Conservation (phyloP, 805 yeast species). For the Scheffersomyces lignosus region DNA sequence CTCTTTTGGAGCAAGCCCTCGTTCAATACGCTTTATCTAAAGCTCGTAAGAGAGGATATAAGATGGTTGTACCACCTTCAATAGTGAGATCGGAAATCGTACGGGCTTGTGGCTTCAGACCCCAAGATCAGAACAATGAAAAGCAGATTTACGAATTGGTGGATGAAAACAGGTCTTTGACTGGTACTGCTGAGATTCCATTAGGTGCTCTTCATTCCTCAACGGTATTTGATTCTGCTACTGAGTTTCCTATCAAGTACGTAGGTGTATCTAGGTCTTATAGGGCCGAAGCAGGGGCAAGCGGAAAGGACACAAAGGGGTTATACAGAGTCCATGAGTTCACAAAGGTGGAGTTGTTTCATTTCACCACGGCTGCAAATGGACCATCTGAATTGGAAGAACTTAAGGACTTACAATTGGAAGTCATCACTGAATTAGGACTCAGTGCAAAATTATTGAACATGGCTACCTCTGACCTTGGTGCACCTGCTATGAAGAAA, state of each 20-base stretch:
- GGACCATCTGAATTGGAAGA: slow-evolving; percentile 57
- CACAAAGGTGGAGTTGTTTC: slow-evolving; percentile 89
- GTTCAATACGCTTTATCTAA: slow-evolving; percentile 70
- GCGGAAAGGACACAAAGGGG: slow-evolving; percentile 91
- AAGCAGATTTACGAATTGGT: slow-evolving; percentile 75
- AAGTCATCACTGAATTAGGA: slow-evolving; percentile 65
- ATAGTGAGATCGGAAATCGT: slow-evolving; percentile 77
- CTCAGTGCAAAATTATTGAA: slow-evolving; percentile 76
- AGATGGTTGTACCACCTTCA: slow-evolving; percentile 78
- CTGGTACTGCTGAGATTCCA: slow-evolving; percentile 96
- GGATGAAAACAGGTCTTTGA: slow-evolving; percentile 59
- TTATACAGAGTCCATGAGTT: slow-evolving; percentile 94
- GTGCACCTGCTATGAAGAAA: slow-evolving; percentile 90
- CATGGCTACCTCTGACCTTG: slow-evolving; percentile 90
- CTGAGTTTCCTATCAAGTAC: slow-evolving; percentile 53
- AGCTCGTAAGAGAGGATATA: slow-evolving; percentile 69
- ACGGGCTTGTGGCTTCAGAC: slow-evolving; percentile 91
- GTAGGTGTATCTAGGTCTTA: slow-evolving; percentile 86
- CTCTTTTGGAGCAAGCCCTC: slow-evolving; percentile 84
- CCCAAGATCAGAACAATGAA: slow-evolving; percentile 84
- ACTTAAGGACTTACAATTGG: slow-evolving; percentile 63
- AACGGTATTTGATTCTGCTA: slow-evolving; percentile 35
- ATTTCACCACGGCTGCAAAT: slow-evolving; percentile 55
- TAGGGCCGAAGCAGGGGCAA: slow-evolving; percentile 96
- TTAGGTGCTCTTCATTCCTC: slow-evolving; percentile 76